phyloP scores from a whole-genome alignment of 495 filamentous ascomycete genomes.

The Hypomontagnella monticulosa region DNA sequence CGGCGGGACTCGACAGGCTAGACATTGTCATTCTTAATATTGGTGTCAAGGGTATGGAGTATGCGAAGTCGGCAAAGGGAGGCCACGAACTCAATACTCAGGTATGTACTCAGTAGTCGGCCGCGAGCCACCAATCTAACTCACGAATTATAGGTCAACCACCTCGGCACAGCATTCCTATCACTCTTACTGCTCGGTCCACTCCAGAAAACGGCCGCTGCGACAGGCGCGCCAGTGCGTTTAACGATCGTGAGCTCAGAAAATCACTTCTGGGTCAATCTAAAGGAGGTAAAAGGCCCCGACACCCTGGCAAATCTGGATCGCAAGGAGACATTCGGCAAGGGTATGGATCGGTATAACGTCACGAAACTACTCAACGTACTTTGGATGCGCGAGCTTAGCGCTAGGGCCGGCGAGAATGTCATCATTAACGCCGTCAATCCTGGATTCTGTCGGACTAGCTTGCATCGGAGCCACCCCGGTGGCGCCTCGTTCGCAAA shows the following conservation, averaged over 20 bases:
- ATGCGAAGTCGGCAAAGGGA: slow-evolving; percentile 14
- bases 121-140: background rate
- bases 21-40: slow-evolving; percentile 34
- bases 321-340: slow-evolving; percentile 6
- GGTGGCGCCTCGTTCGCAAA: slow-evolving; percentile 18
- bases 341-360: slow-evolving; percentile 35
- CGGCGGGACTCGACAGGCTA: slow-evolving; percentile 18
- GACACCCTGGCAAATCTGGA: slow-evolving; percentile 3
- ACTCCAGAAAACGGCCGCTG: slow-evolving; percentile 12
- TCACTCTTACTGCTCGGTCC: slow-evolving; percentile 29
- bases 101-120: no score
- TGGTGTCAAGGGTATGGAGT: slow-evolving; percentile 31
- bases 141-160: slow-evolving; percentile 12
- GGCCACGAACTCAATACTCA: slow-evolving; percentile 29
- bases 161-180: slow-evolving; percentile 29
- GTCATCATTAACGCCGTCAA: slow-evolving; percentile 34
- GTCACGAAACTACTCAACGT: slow-evolving; percentile 30
- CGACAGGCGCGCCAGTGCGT: slow-evolving; percentile 6
- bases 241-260: slow-evolving; percentile 30
- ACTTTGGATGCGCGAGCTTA: slow-evolving; percentile 36
- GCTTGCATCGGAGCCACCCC: slow-evolving; percentile 25
- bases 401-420: slow-evolving; percentile 4
- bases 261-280: slow-evolving; percentile 24
- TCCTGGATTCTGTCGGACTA: slow-evolving; percentile 31
- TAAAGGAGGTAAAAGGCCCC: slow-evolving; percentile 14